Percentiles rank a stretch among this genome's conserved stretches.
These are phyloP conservation scores for Linnemannia schmuckeri DNA, from an alignment of 192 early-diverging fungal species.

Conservation along the genomic window DNA sequence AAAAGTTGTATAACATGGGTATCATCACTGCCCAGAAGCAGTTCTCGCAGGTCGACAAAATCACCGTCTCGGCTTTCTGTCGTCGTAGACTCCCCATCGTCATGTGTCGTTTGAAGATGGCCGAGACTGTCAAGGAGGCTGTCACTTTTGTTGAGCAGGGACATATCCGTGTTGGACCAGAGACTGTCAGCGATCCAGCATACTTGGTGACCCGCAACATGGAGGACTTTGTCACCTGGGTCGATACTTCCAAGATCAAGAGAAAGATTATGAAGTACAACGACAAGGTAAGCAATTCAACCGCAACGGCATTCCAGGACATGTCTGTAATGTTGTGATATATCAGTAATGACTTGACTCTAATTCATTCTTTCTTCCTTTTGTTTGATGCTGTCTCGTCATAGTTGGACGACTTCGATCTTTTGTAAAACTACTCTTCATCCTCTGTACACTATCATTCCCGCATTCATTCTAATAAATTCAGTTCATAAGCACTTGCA, in stretches of 20 bases:
- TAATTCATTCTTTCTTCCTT: conserved; percentile 16
- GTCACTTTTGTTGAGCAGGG: conserved; percentile 94
- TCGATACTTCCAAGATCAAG: conserved; percentile 97
- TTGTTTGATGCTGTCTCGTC: not conserved
- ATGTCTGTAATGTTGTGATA: not conserved
- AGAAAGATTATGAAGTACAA: conserved; percentile 96
- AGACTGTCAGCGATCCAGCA: conserved; percentile 91
- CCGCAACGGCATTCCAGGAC: not conserved
- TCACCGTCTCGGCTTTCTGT: conserved; percentile 92
- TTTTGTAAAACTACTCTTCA: conserved; percentile 69
- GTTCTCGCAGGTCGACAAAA: conserved; percentile 82
- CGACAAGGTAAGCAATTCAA: conserved; percentile 73
- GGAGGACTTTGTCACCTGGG: conserved; percentile 99
- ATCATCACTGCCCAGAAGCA: conserved; percentile 82
- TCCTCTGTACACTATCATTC: conserved; percentile 2
- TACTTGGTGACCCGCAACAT: conserved; percentile 79
- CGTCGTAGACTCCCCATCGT: conserved; percentile 89
- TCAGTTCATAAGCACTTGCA: not conserved
- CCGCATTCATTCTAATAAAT: conserved; percentile 6
- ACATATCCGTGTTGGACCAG: conserved; percentile 93
- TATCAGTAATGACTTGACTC: not conserved
- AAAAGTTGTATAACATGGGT: conserved; percentile 90
- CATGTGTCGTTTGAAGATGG: conserved; percentile 96
- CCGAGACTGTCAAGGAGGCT: conserved; percentile 92
- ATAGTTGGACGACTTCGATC: conserved; percentile 90